Evolutionary conservation across 2,329 filamentous ascomycete species (phyloP).

Genomic region (Trichoderma brevicompactum): DNA sequence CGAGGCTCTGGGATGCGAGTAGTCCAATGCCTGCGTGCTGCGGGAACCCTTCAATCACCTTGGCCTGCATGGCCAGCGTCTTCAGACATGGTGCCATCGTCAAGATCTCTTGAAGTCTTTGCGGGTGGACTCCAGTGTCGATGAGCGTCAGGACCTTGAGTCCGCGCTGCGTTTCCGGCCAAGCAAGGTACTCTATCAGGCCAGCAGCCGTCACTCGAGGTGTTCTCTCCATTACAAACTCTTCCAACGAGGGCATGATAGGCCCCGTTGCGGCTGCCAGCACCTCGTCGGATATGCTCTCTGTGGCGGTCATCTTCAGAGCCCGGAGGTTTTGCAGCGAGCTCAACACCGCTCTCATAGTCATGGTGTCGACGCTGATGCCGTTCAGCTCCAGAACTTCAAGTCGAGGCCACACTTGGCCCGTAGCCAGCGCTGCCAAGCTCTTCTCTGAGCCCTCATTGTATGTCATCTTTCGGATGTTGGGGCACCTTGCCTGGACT

Average conservation of each 20-base stretch:
- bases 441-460: constrained; percentile 75
- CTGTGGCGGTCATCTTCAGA: constrained; percentile 72
- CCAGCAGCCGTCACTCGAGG: constrained; percentile 74
- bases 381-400: constrained; percentile 73
- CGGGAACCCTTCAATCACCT: constrained; percentile 56
- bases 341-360: constrained; percentile 72
- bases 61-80: constrained; percentile 59
- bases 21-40: constrained; percentile 57
- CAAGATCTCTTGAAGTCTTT: constrained; percentile 64
- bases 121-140: constrained; percentile 70
- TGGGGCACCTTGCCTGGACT: constrained; percentile 79
- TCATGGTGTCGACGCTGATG: constrained; percentile 70
- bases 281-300: constrained; percentile 75
- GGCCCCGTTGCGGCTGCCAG: constrained; percentile 69
- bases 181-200: constrained; percentile 68
- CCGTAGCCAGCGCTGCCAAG: constrained; percentile 70
- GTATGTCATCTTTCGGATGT: constrained; percentile 90
- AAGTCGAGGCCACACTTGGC: constrained; percentile 69
- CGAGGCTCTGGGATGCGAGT: constrained; percentile 69
- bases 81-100: constrained; percentile 60
- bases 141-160: constrained; percentile 72
- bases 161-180: constrained; percentile 60
- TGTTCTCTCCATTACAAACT: constrained; percentile 72
- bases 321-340: constrained; percentile 70
- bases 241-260: constrained; percentile 73